These are phyloP conservation scores for Aspergillus neoniger DNA, from an alignment of 2,329 filamentous ascomycete species.

Conservation along the genomic window DNA sequence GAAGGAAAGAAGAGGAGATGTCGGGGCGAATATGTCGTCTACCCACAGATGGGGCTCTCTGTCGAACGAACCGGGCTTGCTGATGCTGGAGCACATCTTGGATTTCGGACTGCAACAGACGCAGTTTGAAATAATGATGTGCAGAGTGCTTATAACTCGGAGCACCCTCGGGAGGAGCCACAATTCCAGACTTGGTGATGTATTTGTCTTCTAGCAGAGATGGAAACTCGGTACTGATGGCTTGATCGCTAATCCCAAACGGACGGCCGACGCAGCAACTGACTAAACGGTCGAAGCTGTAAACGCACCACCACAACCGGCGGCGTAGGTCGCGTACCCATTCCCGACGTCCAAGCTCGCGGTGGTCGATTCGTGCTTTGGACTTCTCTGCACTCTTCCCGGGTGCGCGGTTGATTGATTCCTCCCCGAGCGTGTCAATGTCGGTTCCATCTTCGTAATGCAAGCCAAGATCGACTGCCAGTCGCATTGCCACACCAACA, in stretches of 20 bases:
- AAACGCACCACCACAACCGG: slow-evolving; percentile 95
- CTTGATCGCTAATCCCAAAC: slow-evolving; percentile 93
- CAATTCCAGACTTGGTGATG: slow-evolving; percentile 78
- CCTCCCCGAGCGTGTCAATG: slow-evolving; percentile 53
- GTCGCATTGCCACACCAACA: slow-evolving; percentile 83
- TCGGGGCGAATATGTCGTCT: slow-evolving; percentile 77
- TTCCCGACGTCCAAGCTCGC: slow-evolving; percentile 69
- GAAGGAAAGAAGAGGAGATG: slow-evolving; percentile 81
- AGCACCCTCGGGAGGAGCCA: slow-evolving; percentile 60
- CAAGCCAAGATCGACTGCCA: slow-evolving; percentile 87
- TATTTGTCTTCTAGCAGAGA: slow-evolving; percentile 84
- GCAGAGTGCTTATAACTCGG: slow-evolving; percentile 89
- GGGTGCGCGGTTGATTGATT: slow-evolving; percentile 26
- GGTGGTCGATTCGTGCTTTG: slow-evolving; percentile 48
- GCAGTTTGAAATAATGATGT: slow-evolving; percentile 87
- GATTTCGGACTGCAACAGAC: slow-evolving; percentile 90
- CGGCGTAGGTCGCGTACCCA: slow-evolving; percentile 85
- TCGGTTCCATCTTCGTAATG: slow-evolving; percentile 87
- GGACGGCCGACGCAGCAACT: slow-evolving; percentile 91
- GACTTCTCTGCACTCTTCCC: slow-evolving; percentile 25
- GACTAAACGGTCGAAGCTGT: slow-evolving; percentile 91
- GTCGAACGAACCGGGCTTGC: slow-evolving; percentile 76
- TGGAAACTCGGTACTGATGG: slow-evolving; percentile 93
- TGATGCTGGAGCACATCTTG: slow-evolving; percentile 91
- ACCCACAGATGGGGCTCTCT: slow-evolving; percentile 61